Evolutionary conservation across 306 rosid species (phyloP), one percentile per base, ranked within the genome.

Genomic region (Vicia villosa): DNA sequence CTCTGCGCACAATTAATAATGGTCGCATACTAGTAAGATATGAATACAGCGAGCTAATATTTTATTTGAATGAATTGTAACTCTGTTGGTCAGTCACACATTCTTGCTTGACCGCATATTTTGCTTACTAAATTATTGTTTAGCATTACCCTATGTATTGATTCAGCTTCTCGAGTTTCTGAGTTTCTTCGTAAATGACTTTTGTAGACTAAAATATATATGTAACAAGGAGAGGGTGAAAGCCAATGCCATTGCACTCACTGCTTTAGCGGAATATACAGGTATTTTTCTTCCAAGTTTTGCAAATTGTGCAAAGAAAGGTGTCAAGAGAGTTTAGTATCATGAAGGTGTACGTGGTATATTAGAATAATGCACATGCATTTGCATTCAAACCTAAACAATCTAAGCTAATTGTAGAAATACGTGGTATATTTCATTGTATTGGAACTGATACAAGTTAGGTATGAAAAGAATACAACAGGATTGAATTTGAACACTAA

Each of bases 211-310:
- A 45, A 93, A 86, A 74, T 85, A 90, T 83, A 88, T 93, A 77
- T 93, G 98, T 72, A 88, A 83, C 85, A 91, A 85, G 83, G 98
- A 93, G 82, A 94, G 90, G 38, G 84, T 88, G 90, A 90, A 86
- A 86, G 79, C 85, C 32, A 86, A 72, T 68, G 88, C 94, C 55
- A 76, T 86, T 52, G 97, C 91, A 47, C 92, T 93, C 69, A 83
- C 92, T 63, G 89, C 96, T 38, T 88, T 93, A 46, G 96, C 94
- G 20, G 89, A 88, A 43, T 86, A 82, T 75, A 90, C 98, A 74
- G 98, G 98, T 93, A 13, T 66, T 63, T 66, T 73, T 76, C 71
- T 61, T 63, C 12, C 56, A 42, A 58, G 67, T 40, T 77, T 73
- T 63, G 74, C 19, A 67, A 38, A 34, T 71, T 49, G 42, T 46